Evolutionary conservation across 2,329 filamentous ascomycete species (phyloP).

Genomic region (Stemphylium beticola): DNA sequence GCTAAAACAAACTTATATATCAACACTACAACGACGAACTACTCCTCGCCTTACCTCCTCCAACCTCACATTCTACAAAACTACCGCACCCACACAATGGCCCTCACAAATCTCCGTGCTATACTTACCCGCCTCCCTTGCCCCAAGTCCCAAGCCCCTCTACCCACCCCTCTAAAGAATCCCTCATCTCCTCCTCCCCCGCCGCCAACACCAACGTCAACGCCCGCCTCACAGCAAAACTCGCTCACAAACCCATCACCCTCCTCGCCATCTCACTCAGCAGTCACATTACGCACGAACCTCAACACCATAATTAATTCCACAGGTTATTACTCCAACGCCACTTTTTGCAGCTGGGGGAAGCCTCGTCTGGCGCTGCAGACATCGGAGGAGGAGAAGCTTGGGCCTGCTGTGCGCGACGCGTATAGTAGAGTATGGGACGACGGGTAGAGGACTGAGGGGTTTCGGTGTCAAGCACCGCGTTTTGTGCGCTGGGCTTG

Average conservation of each 20-base stretch:
- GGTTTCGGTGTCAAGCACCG: constrained; percentile 43
- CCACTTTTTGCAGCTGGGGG: constrained; percentile 37
- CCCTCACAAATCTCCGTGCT: constrained; percentile 15
- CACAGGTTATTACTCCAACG: constrained; percentile 39
- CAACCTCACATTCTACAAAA: background rate
- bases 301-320: constrained; percentile 35
- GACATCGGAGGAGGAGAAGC: constrained; percentile 24
- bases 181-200: background rate
- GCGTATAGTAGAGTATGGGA: constrained; percentile 34
- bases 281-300: constrained; percentile 23
- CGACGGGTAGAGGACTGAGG: constrained; percentile 26
- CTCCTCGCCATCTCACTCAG: constrained; percentile 25
- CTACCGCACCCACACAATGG: constrained; percentile 4
- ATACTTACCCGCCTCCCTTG: constrained; percentile 22
- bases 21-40: background rate
- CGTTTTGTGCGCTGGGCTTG: constrained; percentile 36
- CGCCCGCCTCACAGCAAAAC: constrained; percentile 12
- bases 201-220: constrained; percentile 21
- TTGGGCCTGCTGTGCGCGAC: constrained; percentile 28
- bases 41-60: background rate
- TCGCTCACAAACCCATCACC: constrained; percentile 25
- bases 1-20: constrained; percentile 7
- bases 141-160: background rate
- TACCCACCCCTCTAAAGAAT: background rate
- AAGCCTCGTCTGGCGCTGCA: constrained; percentile 35